Conservation (phyloP, 73 alveolate genomes). For the Paramecium sonneborni region DNA sequence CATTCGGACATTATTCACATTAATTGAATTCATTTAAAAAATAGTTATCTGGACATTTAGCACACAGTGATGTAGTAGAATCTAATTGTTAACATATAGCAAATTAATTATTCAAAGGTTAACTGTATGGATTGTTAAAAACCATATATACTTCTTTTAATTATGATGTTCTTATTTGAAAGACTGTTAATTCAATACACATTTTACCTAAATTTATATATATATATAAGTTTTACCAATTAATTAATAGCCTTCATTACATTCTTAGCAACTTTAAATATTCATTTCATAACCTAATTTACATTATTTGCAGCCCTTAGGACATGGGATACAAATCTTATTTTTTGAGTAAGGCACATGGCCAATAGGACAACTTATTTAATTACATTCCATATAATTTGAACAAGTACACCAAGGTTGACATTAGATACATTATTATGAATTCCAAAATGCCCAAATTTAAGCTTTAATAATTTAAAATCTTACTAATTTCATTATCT, state of each 20-base stretch:
- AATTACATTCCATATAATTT: background rate
- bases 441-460: conserved; percentile 8
- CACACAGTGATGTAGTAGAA: background rate
- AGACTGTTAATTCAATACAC: background rate
- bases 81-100: background rate
- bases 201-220: background rate
- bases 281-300: background rate
- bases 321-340: background rate
- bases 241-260: background rate
- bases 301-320: background rate
- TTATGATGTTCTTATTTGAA: background rate
- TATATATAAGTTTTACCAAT: background rate
- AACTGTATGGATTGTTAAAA: background rate
- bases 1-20: background rate
- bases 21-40: conserved; percentile 1
- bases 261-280: background rate
- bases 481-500: background rate
- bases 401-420: background rate
- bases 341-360: background rate
- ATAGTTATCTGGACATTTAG: background rate
- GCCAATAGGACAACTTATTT: conserved; percentile 16
- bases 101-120: background rate
- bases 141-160: background rate
- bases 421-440: background rate
- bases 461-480: background rate